Base-by-base conservation (phyloP, 345 rosid species). In the Camelina hispida region DNA sequence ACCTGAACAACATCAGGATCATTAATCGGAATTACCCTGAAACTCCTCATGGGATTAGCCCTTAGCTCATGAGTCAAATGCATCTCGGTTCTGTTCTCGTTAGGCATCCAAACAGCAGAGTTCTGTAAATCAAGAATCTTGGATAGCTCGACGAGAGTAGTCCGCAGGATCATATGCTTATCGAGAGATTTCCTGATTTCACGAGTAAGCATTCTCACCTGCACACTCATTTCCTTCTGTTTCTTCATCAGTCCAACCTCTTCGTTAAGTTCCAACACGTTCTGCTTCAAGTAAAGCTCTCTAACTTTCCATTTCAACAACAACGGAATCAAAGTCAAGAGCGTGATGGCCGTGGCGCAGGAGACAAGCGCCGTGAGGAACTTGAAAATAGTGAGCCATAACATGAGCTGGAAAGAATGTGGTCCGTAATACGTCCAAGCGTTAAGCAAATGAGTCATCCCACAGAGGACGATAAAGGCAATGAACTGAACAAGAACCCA, bases 51-150 rank as follows among this genome's bases (percentile, higher is more conserved):
- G 9, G 91, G 76, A 68, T 73, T 79, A 2, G 75, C 61, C 53
- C 80, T 85, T 48, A 91, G 77, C 84, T 94, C 96, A 35, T 91
- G 87, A 43, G 92, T 94, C 62, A 91, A 85, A 73, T 83, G 83
- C 91, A 94, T 84, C 82, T 84, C 88, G 0, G 80, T 86, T 62
- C 89, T 64, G 66, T 73, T 83, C 81, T 87, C 89, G 73, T 85
- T 91, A n/a, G 98, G 97, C 97, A 94, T 90, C 98, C 96, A 94
- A 58, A 94, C 92, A 0, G 86, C 89, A 78, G 97, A 91, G 80
- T 92, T 94, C 30, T 87, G 84, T 75, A 94, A 81, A 83, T 81
- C 95, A 81, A 94, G 80, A 71, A 97, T 91, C 87, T 90, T 90
- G 0, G 97, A 91, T 11, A 94, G 86, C 88, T 90, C 98, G 10